Percentiles rank a stretch among this genome's conserved stretches.
Evolutionary conservation across 2,329 filamentous ascomycete genomes (phyloP).

Genomic region (Alternaria sp.): DNA sequence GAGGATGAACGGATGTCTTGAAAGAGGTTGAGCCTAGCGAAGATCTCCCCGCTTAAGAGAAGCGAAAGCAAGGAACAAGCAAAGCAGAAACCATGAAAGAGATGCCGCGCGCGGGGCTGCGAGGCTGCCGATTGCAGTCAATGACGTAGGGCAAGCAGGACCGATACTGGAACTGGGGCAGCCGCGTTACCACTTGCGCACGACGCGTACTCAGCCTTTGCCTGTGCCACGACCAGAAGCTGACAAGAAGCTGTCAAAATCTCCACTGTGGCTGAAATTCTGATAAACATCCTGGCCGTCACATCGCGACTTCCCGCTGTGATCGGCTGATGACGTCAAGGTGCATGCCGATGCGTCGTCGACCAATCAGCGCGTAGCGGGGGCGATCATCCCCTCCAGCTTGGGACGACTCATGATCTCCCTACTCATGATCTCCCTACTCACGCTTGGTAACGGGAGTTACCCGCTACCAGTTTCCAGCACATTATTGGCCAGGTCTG

Average conservation of each 20-base stretch:
- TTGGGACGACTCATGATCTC: conserved; percentile 14
- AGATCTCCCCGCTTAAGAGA: conserved; percentile 14
- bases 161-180: conserved; percentile 15
- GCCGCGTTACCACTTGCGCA: conserved; percentile 22
- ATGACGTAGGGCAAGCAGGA: conserved; percentile 28
- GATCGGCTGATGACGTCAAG: conserved; percentile 28
- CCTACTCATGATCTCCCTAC: conserved; percentile 7
- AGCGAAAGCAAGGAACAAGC: conserved; percentile 29
- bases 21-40: conserved; percentile 5
- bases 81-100: conserved; percentile 11
- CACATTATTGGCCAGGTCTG: conserved; percentile 7
- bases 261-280: conserved; percentile 27
- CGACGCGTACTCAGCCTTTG: conserved; percentile 14
- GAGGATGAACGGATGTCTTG: conserved; percentile 4
- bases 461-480: conserved; percentile 13
- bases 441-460: conserved; percentile 5
- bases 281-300: conserved; percentile 14
- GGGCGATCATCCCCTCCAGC: conserved; percentile 14
- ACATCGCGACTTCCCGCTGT: conserved; percentile 14
- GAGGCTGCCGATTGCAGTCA: conserved; percentile 8
- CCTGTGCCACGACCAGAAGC: conserved; percentile 12
- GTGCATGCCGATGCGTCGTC: conserved; percentile 1
- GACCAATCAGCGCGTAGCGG: conserved; percentile 21
- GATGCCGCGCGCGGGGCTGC: conserved; percentile 12
- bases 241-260: conserved; percentile 9